Evolutionary conservation across 2,329 filamentous ascomycete genomes (phyloP), one percentile per base, ranked within the genome.

Genomic region (Diaporthe capsici): DNA sequence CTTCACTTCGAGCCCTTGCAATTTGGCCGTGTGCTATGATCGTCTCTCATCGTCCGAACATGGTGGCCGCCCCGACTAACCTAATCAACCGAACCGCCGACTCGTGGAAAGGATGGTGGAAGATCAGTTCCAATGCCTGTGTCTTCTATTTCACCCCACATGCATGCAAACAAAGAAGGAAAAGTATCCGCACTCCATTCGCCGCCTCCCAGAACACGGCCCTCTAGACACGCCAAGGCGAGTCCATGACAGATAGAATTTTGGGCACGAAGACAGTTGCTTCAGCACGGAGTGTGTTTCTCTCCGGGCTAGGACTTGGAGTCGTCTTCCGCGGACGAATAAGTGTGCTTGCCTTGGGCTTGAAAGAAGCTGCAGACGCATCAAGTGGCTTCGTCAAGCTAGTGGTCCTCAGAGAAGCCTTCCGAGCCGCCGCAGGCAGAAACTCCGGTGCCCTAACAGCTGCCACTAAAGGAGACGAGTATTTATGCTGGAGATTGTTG

Each of bases 21-120:
- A 44, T 57, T 57, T 44, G 68, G 63, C 70, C 34, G 53, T 57
- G 61, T 76, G 44, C 73, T 63, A 68, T 74, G 68, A 72, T 72
- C 70, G 60, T 71, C 74, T 57, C 61, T 67, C 60, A 31, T 72
- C 61, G 39, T 58, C 70, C 55, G 37, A 60, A 75, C 53, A 73
- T 65, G 68, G 49, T 73, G 58, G 67, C 75, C 75, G 49, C 73
- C 73, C 75, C 65, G 10, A 67, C 15, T 42, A 53, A 39, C 68
- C 68, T 63, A 44, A 63, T 71, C 73, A 75, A 75, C 75, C 63
- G 51, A 75, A 57, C 75, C 74, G 28, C 37, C 73, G 60, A 72
- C 70, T 47, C 34, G 55, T 72, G 31, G 63, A 75, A 73, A 58
- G 37, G 37, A 67, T 42, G 12, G 42, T 51, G 15, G 44, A 60